Evolutionary conservation across 192 early-diverging fungal species (phyloP).

Genomic region (Coemansia sp.): DNA sequence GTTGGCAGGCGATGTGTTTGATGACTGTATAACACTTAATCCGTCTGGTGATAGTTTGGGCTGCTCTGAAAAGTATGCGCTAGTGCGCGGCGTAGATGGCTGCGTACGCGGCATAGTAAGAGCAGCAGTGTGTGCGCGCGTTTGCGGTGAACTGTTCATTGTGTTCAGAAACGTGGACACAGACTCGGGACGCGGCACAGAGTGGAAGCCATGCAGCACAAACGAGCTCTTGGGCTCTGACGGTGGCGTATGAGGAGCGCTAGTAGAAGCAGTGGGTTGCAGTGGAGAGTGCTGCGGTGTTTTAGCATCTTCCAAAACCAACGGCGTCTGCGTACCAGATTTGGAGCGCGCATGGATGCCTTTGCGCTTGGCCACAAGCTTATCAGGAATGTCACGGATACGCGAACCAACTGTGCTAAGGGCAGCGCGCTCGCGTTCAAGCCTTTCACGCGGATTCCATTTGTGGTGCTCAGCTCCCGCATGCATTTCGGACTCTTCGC

Average conservation of each 20-base stretch:
- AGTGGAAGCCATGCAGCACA: constrained; percentile 39
- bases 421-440: background rate
- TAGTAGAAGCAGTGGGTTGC: background rate
- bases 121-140: constrained; percentile 1
- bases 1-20: constrained; percentile 19
- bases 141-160: constrained; percentile 11
- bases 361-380: constrained; percentile 15
- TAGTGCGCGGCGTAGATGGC: constrained; percentile 12
- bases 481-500: constrained; percentile 11
- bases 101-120: constrained; percentile 10
- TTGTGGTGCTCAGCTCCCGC: background rate
- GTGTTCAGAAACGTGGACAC: constrained; percentile 20
- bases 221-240: constrained; percentile 14
- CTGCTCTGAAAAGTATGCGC: background rate
- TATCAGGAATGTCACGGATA: constrained; percentile 30
- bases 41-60: background rate
- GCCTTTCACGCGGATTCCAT: constrained; percentile 10
- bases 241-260: background rate
- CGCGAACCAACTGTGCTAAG: constrained; percentile 19
- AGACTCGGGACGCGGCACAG: constrained; percentile 35
- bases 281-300: background rate
- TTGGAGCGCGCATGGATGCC: constrained; percentile 11
- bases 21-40: constrained; percentile 14
- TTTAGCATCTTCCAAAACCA: background rate
- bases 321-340: constrained; percentile 18